phyloP scores from a whole-genome alignment of 192 early-diverging fungal species.

The Backusella circina region DNA sequence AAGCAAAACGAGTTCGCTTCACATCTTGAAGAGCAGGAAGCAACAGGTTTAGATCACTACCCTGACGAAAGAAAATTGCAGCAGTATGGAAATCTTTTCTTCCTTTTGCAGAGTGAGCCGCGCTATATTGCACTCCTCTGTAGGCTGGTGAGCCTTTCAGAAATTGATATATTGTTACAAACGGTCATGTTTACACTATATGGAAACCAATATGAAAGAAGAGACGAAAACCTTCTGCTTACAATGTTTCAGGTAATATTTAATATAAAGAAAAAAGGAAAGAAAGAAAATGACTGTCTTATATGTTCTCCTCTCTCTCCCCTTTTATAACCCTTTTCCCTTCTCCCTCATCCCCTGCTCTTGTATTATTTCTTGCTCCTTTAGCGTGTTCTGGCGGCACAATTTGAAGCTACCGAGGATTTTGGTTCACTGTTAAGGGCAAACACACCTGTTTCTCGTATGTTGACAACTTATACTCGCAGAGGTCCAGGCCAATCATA shows the following conservation, averaged over 20 bases:
- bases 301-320: background rate
- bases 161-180: slow-evolving; percentile 89
- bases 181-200: slow-evolving; percentile 95
- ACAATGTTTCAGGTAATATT: slow-evolving; percentile 85
- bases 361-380: background rate
- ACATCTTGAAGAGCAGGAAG: slow-evolving; percentile 63
- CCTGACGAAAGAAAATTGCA: slow-evolving; percentile 77
- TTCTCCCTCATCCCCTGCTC: background rate
- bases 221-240: slow-evolving; percentile 90
- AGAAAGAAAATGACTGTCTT: background rate
- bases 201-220: slow-evolving; percentile 92
- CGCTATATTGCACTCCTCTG: slow-evolving; percentile 83
- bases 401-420: slow-evolving; percentile 90
- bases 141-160: slow-evolving; percentile 74
- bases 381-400: slow-evolving; percentile 41
- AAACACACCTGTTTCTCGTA: slow-evolving; percentile 95
- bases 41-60: slow-evolving; percentile 29
- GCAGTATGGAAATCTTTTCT: slow-evolving; percentile 92
- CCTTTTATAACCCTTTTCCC: background rate
- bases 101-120: slow-evolving; percentile 84
- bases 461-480: slow-evolving; percentile 95
- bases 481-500: slow-evolving; percentile 90
- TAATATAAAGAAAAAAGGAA: background rate
- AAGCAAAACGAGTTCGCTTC: slow-evolving; percentile 74
- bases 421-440: slow-evolving; percentile 86